These are phyloP conservation scores for Vigna mungo DNA, from an alignment of 306 rosid species.

Conservation along the genomic window DNA sequence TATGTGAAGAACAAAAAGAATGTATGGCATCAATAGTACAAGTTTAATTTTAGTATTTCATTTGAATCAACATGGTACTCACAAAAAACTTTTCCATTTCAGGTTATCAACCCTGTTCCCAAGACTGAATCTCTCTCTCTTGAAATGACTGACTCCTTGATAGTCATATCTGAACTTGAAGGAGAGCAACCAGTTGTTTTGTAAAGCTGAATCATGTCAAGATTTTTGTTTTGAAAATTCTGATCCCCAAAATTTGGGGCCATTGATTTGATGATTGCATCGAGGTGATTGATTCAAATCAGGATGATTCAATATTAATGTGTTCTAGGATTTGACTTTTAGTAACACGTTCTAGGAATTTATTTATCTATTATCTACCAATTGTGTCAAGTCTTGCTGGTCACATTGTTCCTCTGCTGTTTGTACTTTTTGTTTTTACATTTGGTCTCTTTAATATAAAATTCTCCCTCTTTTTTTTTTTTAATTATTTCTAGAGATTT, in stretches of 20 bases:
- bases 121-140: constrained; percentile 87
- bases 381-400: too few species aligned
- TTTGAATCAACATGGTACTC: constrained; percentile 32
- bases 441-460: too few species aligned
- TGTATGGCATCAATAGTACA: constrained; percentile 54
- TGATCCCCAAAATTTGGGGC: constrained; percentile 18
- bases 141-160: constrained; percentile 75
- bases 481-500: too few species aligned
- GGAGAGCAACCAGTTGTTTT: constrained; percentile 76
- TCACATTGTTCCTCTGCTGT: too few species aligned
- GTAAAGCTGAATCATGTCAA: constrained; percentile 30
- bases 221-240: constrained; percentile 3
- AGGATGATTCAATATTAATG: constrained; percentile 19
- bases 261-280: background rate
- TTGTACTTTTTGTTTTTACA: too few species aligned
- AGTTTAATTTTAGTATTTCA: constrained; percentile 29
- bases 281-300: constrained; percentile 12
- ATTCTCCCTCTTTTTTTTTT: too few species aligned
- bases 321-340: too few species aligned
- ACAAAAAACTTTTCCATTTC: constrained; percentile 43
- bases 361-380: too few species aligned
- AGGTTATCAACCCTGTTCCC: constrained; percentile 89
- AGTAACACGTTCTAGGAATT: too few species aligned
- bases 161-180: constrained; percentile 94
- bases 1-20: constrained; percentile 78